Percentiles rank a stretch among this genome's conserved stretches.
These are phyloP conservation scores for Skeletonema menzelii DNA, from an alignment of 108 stramenopile species.

Conservation along the genomic window DNA sequence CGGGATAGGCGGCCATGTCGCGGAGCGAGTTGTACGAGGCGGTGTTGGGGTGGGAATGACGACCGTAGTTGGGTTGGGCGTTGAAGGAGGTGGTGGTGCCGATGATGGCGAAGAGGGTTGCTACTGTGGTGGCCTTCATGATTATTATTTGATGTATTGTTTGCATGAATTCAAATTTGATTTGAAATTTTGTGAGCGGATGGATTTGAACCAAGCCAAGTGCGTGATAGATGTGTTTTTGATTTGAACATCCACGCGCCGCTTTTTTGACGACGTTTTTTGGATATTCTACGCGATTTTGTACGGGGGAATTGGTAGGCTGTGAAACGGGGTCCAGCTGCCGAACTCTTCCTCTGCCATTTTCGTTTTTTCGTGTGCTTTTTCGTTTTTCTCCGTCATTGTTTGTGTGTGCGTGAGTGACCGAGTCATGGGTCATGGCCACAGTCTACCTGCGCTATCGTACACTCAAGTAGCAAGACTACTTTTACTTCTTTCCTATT, in stretches of 20 bases:
- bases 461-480: no score
- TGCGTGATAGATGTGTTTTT: not conserved
- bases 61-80: not conserved
- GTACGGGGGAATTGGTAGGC: not conserved
- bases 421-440: no score
- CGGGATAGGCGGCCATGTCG: not conserved
- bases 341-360: not conserved
- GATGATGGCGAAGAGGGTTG: not conserved
- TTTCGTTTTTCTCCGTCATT: no score
- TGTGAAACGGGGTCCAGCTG: not conserved
- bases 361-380: no score
- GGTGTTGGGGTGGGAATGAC: not conserved
- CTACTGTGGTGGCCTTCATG: not conserved
- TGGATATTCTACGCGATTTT: not conserved
- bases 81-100: not conserved
- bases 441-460: no score
- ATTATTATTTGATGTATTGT: not conserved
- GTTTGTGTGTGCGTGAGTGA: no score
- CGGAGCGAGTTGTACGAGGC: not conserved
- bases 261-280: not conserved
- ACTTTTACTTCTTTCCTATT: no score
- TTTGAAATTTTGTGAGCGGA: not conserved
- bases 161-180: not conserved
- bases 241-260: not conserved
- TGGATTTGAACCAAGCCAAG: not conserved